Percentiles rank a stretch among this genome's conserved stretches.
phyloP scores from a whole-genome alignment of 345 rosid species.

The Dimocarpus longan region DNA sequence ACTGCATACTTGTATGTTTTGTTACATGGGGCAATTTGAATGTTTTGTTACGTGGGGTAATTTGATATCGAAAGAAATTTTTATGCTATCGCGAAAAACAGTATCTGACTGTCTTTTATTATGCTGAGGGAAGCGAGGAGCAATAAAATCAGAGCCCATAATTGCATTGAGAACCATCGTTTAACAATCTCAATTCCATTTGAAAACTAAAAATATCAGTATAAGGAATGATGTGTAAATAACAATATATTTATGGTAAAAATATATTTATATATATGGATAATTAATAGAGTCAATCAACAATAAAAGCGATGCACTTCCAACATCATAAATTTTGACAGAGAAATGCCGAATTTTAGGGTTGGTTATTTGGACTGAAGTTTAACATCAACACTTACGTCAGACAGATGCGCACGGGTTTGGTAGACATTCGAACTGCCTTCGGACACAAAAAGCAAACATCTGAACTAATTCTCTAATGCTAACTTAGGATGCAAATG shows the following conservation, averaged over 20 bases:
- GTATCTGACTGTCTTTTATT: too few species aligned
- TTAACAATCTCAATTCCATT: background rate
- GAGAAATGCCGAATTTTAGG: background rate
- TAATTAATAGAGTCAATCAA: background rate
- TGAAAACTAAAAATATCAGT: background rate
- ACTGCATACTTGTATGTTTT: too few species aligned
- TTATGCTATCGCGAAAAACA: too few species aligned
- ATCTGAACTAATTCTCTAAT: constrained; percentile 6
- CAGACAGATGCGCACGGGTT: background rate
- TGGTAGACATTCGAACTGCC: constrained; percentile 25
- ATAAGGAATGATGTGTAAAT: background rate
- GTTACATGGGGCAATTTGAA: too few species aligned
- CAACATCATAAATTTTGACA: background rate
- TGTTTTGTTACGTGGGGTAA: too few species aligned
- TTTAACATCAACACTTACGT: background rate
- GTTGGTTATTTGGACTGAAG: background rate
- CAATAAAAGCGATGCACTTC: background rate
- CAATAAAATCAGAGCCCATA: too few species aligned
- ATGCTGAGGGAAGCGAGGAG: too few species aligned
- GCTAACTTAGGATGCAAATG: background rate
- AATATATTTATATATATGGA: too few species aligned
- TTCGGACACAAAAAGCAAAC: background rate
- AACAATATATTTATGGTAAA: background rate
- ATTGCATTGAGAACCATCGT: too few species aligned
- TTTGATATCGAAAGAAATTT: too few species aligned